Evolutionary conservation across 495 filamentous ascomycete species (phyloP).

Genomic region (Umbilicaria muhlenbergii): DNA sequence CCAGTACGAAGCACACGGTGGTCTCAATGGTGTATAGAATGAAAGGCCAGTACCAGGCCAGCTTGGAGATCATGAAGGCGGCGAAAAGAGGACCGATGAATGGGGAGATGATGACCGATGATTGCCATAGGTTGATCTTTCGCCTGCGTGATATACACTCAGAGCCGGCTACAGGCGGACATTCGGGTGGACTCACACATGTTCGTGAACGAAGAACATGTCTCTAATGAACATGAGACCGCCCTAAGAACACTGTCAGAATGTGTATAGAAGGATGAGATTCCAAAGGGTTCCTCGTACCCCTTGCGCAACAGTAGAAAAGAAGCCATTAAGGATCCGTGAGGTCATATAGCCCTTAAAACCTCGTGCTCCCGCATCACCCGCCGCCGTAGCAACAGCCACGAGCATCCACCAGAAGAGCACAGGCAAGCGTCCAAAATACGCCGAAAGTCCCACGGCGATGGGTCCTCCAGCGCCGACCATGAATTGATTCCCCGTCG

Average conservation of each 20-base stretch:
- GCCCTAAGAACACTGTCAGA: conserved; percentile 8
- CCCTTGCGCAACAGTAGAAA: conserved; percentile 37
- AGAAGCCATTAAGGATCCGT: conserved; percentile 43
- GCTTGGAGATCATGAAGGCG: conserved; percentile 36
- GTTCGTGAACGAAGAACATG: conserved; percentile 15
- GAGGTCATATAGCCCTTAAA: conserved; percentile 41
- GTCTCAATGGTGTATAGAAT: conserved; percentile 36
- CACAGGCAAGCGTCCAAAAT: conserved; percentile 43
- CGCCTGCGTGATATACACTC: conserved; percentile 12
- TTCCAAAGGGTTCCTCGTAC: conserved; percentile 6
- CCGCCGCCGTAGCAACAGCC: conserved; percentile 30
- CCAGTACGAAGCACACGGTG: conserved; percentile 28
- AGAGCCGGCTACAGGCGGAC: neutral
- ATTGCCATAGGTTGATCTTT: conserved; percentile 48
- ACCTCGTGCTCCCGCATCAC: conserved; percentile 32
- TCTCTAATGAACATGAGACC: conserved; percentile 14
- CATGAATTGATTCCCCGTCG: conserved; percentile 43
- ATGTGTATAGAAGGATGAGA: neutral
- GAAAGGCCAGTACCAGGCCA: conserved; percentile 37
- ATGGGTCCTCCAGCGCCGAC: conserved; percentile 37
- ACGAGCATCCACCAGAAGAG: conserved; percentile 38
- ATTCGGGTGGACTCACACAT: neutral
- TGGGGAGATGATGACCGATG: conserved; percentile 35
- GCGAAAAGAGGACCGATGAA: conserved; percentile 45
- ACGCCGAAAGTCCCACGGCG: conserved; percentile 35